Base-by-base conservation (phyloP, 2,329 filamentous ascomycete genomes). In the Cytospora piceae region DNA sequence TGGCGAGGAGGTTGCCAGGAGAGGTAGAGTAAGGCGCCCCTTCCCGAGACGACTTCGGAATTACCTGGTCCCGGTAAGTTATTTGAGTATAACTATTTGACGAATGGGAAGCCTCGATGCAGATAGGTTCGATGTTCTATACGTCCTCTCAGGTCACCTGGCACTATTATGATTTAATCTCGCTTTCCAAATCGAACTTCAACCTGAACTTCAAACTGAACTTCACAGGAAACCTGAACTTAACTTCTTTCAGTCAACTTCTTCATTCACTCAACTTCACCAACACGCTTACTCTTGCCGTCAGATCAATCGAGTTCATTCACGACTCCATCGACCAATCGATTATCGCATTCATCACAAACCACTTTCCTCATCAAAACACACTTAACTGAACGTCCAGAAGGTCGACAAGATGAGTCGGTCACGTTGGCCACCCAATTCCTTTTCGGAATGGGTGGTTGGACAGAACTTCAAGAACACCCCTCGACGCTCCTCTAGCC, bases 361-460 rank as follows among this genome's bases (percentile, higher is more conserved):
- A 8, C 7, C 17, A 20, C 31, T 2, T 7, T 31, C 4, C 9
- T 32, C 27, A 11, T 32, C 49, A n/a, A n/a, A 5, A 20, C 27
- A 7, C 31, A 22, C 1, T 7, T n/a, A 55, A 27, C 15, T 42
- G 8, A 12, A 37, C 37, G 32, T 24, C 29, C 34, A 20, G 31
- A 27, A 39, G 12, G 27, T 31, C 29, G 24, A 42, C 42, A 61
- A 7, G 24, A 68, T 68, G 66, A 57, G 39, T 54, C 61, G 57
- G 34, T 57, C 60, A 53, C 46, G 49, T 46, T 68, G 62, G 77
- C 75, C 78, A 49, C 78, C 78, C 12, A 69, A 78, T 62, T 80
- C 79, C 2, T 67, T 80, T 24, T 65, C 67, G 14, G 78, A 80
- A 69, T 81, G 79, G 79, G 68, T 79, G 57, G 68, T 78, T 1